These are phyloP conservation scores for Agrostemma githago DNA, from an alignment of 148 eudicot genomes.

Conservation along the genomic window DNA sequence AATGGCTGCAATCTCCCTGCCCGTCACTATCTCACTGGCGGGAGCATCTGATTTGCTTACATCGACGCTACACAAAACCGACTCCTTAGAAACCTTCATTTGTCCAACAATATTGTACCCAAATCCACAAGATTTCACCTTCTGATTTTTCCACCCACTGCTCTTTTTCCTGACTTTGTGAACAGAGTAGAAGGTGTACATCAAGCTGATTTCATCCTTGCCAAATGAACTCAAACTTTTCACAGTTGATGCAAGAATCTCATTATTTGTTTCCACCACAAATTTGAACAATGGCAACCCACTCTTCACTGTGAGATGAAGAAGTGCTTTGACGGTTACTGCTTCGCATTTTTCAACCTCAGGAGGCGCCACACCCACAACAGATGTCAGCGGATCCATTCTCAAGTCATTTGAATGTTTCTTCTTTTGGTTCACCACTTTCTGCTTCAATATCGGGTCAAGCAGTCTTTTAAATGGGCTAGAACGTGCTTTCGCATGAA, in stretches of 20 bases:
- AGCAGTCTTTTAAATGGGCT: conserved; percentile 68
- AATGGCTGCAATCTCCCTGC: conserved; percentile 63
- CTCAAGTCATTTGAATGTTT: conserved; percentile 24
- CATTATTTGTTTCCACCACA: conserved; percentile 54
- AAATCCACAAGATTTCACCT: conserved; percentile 42
- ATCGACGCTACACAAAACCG: conserved; percentile 51
- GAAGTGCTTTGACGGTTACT: conserved; percentile 48
- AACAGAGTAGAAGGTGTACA: conserved; percentile 72
- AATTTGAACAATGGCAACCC: conserved; percentile 74
- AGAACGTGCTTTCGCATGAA: conserved; percentile 34
- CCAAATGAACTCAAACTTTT: conserved; percentile 40
- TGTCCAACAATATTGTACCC: conserved; percentile 63
- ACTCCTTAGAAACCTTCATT: conserved; percentile 69
- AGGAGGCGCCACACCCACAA: conserved; percentile 17
- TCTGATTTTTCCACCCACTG: conserved; percentile 64
- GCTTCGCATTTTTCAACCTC: conserved; percentile 23
- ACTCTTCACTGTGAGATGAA: conserved; percentile 59
- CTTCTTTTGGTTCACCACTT: conserved; percentile 26
- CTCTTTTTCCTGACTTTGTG: conserved; percentile 52
- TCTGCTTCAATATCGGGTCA: conserved; percentile 53
- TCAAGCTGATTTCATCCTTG: conserved; percentile 48
- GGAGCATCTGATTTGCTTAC: conserved; percentile 27
- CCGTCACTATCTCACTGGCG: conserved; percentile 30
- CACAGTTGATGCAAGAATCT: conserved; percentile 62
- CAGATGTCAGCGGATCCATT: conserved; percentile 19